phyloP scores from a whole-genome alignment of 1,284 basidiomycete genomes.

The Vanrija pseudolonga region DNA sequence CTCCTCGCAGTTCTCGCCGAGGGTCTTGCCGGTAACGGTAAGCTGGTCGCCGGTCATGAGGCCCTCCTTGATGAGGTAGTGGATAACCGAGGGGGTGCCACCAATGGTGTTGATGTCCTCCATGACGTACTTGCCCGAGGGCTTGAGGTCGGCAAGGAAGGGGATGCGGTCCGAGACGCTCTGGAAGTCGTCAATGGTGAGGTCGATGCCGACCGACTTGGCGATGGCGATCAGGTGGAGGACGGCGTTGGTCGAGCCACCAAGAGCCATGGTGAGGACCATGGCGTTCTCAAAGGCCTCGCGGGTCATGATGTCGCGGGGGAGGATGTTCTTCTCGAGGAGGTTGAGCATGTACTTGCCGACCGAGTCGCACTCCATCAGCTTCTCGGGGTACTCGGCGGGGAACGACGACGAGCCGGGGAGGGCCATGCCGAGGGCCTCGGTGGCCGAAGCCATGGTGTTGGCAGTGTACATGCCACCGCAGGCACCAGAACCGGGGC shows the following conservation, averaged over 20 bases:
- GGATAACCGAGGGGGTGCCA: conserved; percentile 68
- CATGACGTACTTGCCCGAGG: conserved; percentile 93
- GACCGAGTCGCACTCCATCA: conserved; percentile 73
- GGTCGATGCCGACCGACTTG: conserved; percentile 76
- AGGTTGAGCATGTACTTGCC: conserved; percentile 79
- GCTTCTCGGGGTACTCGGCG: conserved; percentile 75
- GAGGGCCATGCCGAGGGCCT: conserved; percentile 90
- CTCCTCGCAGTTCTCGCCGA: conserved; percentile 79
- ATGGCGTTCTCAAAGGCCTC: conserved; percentile 96
- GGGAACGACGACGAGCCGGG: conserved; percentile 95
- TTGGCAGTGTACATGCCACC: conserved; percentile 93
- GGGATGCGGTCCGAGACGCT: conserved; percentile 79
- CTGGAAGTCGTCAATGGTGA: conserved; percentile 94
- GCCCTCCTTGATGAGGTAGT: conserved; percentile 78
- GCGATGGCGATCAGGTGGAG: conserved; percentile 93
- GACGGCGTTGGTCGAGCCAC: conserved; percentile 89
- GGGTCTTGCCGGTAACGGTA: conserved; percentile 90
- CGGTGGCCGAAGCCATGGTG: conserved; percentile 89
- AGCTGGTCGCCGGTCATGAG: conserved; percentile 85
- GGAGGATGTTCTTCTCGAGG: conserved; percentile 86
- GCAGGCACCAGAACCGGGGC: conserved; percentile 92
- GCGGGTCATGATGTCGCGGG: conserved; percentile 92
- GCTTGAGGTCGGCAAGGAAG: conserved; percentile 92
- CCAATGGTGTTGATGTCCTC: conserved; percentile 91
- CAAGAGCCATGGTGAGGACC: conserved; percentile 89